Percentiles rank a stretch among this genome's conserved stretches.
phyloP scores from a whole-genome alignment of 2,329 filamentous ascomycete species.

The Penicillium digitatum region DNA sequence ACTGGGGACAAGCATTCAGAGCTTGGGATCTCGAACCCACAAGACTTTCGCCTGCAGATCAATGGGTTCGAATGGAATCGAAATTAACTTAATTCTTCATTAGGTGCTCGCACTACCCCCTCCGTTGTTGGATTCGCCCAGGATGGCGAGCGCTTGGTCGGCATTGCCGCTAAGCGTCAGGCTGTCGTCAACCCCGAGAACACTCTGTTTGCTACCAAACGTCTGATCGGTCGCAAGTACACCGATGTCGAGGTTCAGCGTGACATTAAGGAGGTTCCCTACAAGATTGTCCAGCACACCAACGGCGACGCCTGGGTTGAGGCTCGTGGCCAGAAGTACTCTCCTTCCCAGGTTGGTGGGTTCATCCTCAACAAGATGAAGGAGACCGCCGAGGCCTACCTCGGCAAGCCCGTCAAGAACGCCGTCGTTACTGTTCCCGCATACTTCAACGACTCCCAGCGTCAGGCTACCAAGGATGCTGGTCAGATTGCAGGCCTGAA shows the following conservation, averaged over 20 bases:
- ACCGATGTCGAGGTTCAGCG: slow-evolving; percentile 89
- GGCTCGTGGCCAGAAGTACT: slow-evolving; percentile 91
- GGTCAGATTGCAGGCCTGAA: slow-evolving; percentile 95
- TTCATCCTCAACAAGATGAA: slow-evolving; percentile 99
- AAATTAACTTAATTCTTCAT: slow-evolving; percentile 16
- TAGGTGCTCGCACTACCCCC: slow-evolving; percentile 83
- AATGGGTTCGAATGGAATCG: not conserved
- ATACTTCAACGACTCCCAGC: slow-evolving; percentile 98
- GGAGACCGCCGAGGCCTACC: slow-evolving; percentile 92
- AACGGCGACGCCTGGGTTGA: slow-evolving; percentile 97
- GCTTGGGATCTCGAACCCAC: not conserved
- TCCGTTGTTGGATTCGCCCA: slow-evolving; percentile 94
- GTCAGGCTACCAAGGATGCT: slow-evolving; percentile 96
- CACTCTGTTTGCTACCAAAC: slow-evolving; percentile 97
- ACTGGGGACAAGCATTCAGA: slow-evolving; percentile 10
- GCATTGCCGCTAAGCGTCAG: slow-evolving; percentile 96
- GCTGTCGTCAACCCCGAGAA: slow-evolving; percentile 98
- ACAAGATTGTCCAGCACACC: slow-evolving; percentile 96
- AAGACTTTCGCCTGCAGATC: not conserved
- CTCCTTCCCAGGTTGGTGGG: slow-evolving; percentile 95
- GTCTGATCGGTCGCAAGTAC: slow-evolving; percentile 97
- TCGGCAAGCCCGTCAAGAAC: slow-evolving; percentile 87
- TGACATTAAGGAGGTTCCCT: slow-evolving; percentile 95
- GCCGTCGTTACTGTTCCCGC: slow-evolving; percentile 94
- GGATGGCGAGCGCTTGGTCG: slow-evolving; percentile 92